Evolutionary conservation across 2,329 filamentous ascomycete species (phyloP).

Genomic region (Phialophora expanda): DNA sequence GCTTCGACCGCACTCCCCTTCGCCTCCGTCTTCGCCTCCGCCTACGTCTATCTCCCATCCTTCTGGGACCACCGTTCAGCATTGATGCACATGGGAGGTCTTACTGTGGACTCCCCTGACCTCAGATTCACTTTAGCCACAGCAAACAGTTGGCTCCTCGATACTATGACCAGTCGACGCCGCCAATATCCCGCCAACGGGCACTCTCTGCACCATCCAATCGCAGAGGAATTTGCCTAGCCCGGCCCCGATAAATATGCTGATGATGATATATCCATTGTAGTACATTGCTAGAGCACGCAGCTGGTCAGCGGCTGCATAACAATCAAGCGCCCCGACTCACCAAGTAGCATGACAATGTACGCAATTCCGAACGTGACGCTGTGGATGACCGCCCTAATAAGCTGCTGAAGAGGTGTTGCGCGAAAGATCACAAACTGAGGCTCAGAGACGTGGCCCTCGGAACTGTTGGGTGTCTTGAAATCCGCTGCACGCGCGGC

Average conservation of each 20-base stretch:
- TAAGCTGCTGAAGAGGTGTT: conserved; percentile 35
- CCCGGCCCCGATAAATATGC: conserved; percentile 77
- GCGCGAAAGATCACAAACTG: conserved; percentile 31
- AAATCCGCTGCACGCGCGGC: conserved; percentile 4
- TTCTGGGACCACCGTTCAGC: neutral
- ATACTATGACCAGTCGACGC: conserved; percentile 4
- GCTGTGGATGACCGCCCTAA: conserved; percentile 34
- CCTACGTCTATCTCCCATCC: neutral
- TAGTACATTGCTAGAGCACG: conserved; percentile 63
- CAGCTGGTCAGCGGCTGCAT: conserved; percentile 1
- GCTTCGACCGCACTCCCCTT: no score
- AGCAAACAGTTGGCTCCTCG: conserved; percentile 35
- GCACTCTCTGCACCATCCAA: conserved; percentile 60
- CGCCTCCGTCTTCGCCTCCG: no score
- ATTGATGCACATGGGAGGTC: neutral
- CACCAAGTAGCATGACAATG: conserved; percentile 71
- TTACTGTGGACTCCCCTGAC: no score
- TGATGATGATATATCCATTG: conserved; percentile 78
- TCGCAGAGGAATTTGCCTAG: conserved; percentile 75
- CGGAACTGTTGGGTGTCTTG: neutral
- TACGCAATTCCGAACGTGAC: conserved; percentile 45
- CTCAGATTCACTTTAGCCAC: conserved; percentile 20
- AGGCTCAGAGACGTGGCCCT: conserved; percentile 18
- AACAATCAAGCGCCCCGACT: conserved; percentile 52
- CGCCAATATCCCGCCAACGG: conserved; percentile 15